Conservation (phyloP, 1,284 basidiomycete genomes). For the Xerocomus minutiporus region DNA sequence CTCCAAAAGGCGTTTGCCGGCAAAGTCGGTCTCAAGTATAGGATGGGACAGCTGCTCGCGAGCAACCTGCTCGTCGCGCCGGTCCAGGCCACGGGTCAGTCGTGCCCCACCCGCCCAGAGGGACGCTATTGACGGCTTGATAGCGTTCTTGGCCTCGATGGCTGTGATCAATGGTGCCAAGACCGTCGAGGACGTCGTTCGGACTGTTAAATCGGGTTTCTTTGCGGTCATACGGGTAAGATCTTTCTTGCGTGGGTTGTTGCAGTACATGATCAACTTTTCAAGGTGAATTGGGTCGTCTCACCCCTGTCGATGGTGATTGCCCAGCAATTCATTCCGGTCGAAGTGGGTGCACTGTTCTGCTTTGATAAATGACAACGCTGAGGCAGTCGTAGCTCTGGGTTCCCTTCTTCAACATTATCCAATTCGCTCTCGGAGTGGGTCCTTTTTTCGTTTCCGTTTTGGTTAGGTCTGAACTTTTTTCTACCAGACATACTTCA, state of each 20-base stretch:
- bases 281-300: conserved; percentile 31
- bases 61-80: conserved; percentile 79
- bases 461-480: not conserved
- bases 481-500: conserved; percentile 61
- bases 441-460: conserved; percentile 9
- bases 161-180: conserved; percentile 82
- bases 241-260: not conserved
- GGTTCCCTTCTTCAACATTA: conserved; percentile 32
- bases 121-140: conserved; percentile 19
- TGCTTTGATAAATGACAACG: not conserved
- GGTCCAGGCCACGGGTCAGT: conserved; percentile 66
- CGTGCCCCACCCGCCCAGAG: no score
- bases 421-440: conserved; percentile 30
- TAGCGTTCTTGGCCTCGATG: conserved; percentile 71
- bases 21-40: conserved; percentile 62
- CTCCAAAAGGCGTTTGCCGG: conserved; percentile 78
- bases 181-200: conserved; percentile 59
- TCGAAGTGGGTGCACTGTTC: conserved; percentile 22
- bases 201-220: conserved; percentile 73
- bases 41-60: conserved; percentile 71
- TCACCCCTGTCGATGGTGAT: conserved; percentile 32
- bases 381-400: conserved; percentile 26
- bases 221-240: conserved; percentile 69
- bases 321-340: conserved; percentile 32
- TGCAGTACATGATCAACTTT: conserved; percentile 2